A percentile compares a stretch with the other conserved stretches of the same genome.
Conservation (phyloP, 2,329 filamentous ascomycete species). For the Fusarium ambrosium region DNA sequence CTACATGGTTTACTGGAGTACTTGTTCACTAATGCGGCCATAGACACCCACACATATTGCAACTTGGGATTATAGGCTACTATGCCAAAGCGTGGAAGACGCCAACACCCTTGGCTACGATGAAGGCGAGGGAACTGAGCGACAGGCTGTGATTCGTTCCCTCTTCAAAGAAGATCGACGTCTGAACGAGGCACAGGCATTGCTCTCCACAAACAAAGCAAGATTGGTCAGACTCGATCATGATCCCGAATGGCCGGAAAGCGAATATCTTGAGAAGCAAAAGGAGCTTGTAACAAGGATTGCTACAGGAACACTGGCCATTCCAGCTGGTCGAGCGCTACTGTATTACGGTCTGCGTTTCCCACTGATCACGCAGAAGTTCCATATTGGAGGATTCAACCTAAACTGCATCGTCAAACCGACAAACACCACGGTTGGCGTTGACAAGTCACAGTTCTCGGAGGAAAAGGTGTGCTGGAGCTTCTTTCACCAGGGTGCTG, state of each 20-base stretch:
- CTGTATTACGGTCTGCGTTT: constrained; percentile 89
- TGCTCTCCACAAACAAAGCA: constrained; percentile 88
- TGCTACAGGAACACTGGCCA: constrained; percentile 87
- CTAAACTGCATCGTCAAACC: constrained; percentile 93
- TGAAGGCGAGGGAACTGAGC: constrained; percentile 85
- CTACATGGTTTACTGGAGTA: background rate
- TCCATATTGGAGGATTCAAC: constrained; percentile 90
- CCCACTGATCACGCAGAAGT: constrained; percentile 92
- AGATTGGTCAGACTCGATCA: constrained; percentile 83
- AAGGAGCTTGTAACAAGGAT: constrained; percentile 90
- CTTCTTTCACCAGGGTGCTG: constrained; percentile 96
- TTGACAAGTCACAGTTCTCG: constrained; percentile 87
- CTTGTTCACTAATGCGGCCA: constrained; percentile 42
- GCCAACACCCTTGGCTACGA: constrained; percentile 74
- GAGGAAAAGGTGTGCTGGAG: constrained; percentile 99
- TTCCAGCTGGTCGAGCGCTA: constrained; percentile 88
- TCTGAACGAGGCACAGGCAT: constrained; percentile 84
- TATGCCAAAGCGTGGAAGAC: constrained; percentile 77
- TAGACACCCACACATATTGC: constrained; percentile 75
- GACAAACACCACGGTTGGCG: constrained; percentile 91
- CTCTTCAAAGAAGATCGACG: constrained; percentile 94
- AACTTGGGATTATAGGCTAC: constrained; percentile 80
- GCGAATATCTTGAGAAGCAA: constrained; percentile 90
- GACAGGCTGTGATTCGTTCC: constrained; percentile 84
- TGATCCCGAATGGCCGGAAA: constrained; percentile 84